Evolutionary conservation across 2,329 filamentous ascomycete genomes (phyloP).

Genomic region (Calonectria pseudoreteaudii): DNA sequence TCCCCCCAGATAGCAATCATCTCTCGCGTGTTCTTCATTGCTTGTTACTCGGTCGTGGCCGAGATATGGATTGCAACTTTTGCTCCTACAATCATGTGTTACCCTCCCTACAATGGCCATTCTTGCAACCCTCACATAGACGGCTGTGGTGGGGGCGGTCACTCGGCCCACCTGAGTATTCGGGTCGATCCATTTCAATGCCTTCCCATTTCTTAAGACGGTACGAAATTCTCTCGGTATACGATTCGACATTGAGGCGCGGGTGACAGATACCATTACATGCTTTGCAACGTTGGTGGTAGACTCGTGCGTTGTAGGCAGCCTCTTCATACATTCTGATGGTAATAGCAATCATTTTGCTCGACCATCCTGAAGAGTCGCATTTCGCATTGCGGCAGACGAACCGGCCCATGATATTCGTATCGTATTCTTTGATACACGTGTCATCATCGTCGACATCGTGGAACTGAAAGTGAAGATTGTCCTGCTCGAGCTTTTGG

Average conservation of each 20-base stretch:
- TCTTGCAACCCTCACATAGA: slow-evolving; percentile 53
- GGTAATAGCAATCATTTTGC: slow-evolving; percentile 47
- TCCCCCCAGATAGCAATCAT: not conserved
- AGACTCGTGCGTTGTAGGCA: slow-evolving; percentile 52
- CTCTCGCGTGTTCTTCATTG: not conserved
- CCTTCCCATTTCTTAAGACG: slow-evolving; percentile 52
- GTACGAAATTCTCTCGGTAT: slow-evolving; percentile 50
- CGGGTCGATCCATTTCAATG: slow-evolving; percentile 31
- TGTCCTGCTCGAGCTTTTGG: slow-evolving; percentile 21
- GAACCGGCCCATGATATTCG: slow-evolving; percentile 49
- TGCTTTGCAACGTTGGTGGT: slow-evolving; percentile 49
- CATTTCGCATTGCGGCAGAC: slow-evolving; percentile 45
- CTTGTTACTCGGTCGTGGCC: not conserved
- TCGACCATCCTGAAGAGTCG: slow-evolving; percentile 43
- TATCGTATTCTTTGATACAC: slow-evolving; percentile 38
- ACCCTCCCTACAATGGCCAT: slow-evolving; percentile 41
- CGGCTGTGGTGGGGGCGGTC: slow-evolving; percentile 36
- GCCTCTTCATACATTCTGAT: slow-evolving; percentile 46
- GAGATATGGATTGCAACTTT: not conserved
- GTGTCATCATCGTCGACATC: slow-evolving; percentile 23
- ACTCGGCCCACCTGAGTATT: not conserved
- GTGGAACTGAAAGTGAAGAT: slow-evolving; percentile 40
- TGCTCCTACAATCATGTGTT: not conserved
- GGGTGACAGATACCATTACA: slow-evolving; percentile 46
- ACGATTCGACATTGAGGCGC: slow-evolving; percentile 43